phyloP scores from a whole-genome alignment of 768 basidiomycete genomes.

The Mycena belliarum region DNA sequence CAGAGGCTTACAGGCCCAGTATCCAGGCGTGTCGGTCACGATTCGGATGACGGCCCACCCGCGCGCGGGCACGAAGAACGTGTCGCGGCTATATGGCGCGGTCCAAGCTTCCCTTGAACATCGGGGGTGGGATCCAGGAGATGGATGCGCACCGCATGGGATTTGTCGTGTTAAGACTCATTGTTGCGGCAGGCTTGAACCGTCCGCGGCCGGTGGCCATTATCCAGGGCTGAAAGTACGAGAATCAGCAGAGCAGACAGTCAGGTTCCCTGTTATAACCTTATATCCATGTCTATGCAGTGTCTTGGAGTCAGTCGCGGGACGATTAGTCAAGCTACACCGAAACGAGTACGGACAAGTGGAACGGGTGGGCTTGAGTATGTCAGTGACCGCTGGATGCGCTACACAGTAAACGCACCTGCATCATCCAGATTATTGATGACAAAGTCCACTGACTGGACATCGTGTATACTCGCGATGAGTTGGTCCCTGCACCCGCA shows the following conservation, averaged over 20 bases:
- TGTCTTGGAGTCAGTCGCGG: background rate
- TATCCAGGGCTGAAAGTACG: conserved; percentile 16
- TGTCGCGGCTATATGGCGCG: conserved; percentile 19
- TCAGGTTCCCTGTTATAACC: background rate
- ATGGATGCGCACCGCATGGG: conserved; percentile 13
- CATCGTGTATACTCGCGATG: conserved; percentile 3
- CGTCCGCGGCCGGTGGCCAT: conserved; percentile 15
- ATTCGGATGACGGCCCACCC: conserved; percentile 18
- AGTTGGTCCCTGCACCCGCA: conserved; percentile 15
- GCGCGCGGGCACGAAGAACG: conserved; percentile 11
- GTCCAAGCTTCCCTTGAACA: no score
- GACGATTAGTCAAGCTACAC: no score
- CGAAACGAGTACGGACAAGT: conserved; percentile 2
- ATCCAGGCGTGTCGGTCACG: conserved; percentile 18
- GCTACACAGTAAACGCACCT: background rate
- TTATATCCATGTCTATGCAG: conserved; percentile 15
- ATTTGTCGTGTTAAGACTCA: background rate
- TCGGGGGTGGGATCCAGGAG: no score
- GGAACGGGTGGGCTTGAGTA: conserved; percentile 9
- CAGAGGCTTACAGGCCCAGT: conserved; percentile 22
- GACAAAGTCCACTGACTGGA: conserved; percentile 11
- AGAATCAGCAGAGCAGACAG: background rate
- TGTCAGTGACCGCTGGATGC: background rate
- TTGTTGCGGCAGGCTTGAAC: background rate
- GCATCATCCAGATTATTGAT: conserved; percentile 20